Base-by-base conservation (phyloP, 805 yeast species). In the Candida sphagnicola region DNA sequence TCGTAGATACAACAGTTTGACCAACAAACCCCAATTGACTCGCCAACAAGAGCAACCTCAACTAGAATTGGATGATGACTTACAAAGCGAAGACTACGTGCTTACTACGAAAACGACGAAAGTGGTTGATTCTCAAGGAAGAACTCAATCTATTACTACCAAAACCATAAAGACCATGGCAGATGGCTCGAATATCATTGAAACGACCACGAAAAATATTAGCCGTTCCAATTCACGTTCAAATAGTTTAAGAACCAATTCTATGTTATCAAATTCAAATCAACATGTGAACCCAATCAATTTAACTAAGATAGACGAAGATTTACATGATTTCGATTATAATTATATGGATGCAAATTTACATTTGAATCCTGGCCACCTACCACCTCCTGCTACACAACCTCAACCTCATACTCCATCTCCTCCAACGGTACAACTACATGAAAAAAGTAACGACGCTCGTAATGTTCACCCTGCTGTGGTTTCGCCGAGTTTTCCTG, bases 31-130 rank as follows among this genome's bases (percentile, higher is more conserved):
- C 26, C 40, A 13, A 13, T 24, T 23, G 13, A 18, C 4, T 4
- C 17, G 5, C n/a, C 36, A 34, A 17, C 37, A 36, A 19, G 12
- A 24, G 13, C 35, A 34, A 12, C 31, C 28, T 1, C 34, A 30
- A 24, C 37, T 18, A 28, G 39, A 31, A 17, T 14, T 18, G 3
- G 41, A 38, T n/a, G 44, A 42, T 15, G 48, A 46, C 28, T 31
- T 25, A 6, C 55, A 50, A 11, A 49, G 38, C 1, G 54, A 46
- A 13, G 54, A 51, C 13, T 50, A 47, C 12, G 45, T 61, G 5
- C 46, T 67, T 13, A 65, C 71, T n/a, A 67, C 72, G 21, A 66
- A 64, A 42, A 67, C 72, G 4, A 67, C 72, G 17, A 66, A 62
- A 40, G 61, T 67, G 11, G 54, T 65, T 5, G 74, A 68, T 38